Evolutionary conservation across 2,329 filamentous ascomycete genomes (phyloP).

Genomic region (Aspergillus sp.): DNA sequence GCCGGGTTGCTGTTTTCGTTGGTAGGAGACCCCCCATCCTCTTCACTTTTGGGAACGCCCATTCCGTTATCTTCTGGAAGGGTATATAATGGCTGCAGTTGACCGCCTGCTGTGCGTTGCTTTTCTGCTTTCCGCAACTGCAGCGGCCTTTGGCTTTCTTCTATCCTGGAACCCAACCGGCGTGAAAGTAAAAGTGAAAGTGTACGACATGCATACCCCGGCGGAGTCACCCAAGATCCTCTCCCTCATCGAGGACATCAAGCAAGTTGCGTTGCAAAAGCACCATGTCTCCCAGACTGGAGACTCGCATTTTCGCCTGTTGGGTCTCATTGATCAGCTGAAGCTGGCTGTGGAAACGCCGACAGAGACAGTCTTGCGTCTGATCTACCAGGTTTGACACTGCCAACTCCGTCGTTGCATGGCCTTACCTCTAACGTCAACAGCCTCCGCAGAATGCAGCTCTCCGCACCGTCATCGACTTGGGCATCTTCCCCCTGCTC

Average conservation of each 20-base stretch:
- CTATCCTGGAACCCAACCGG: neutral
- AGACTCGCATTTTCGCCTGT: conserved; percentile 24
- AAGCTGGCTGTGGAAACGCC: conserved; percentile 29
- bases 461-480: conserved; percentile 28
- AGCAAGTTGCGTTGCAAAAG: conserved; percentile 15
- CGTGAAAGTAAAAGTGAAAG: neutral
- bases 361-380: conserved; percentile 28
- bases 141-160: neutral
- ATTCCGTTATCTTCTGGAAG: no score
- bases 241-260: conserved; percentile 14
- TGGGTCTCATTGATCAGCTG: conserved; percentile 27
- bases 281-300: conserved; percentile 14
- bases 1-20: neutral
- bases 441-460: conserved; percentile 34
- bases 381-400: conserved; percentile 32
- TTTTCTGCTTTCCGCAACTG: neutral
- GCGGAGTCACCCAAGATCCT: conserved; percentile 1
- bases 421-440: neutral
- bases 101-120: no score
- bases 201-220: conserved; percentile 5
- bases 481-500: conserved; percentile 28
- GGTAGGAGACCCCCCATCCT: neutral
- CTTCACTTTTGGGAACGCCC: no score
- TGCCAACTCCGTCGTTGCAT: neutral
- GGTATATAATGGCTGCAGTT: no score